phyloP scores from a whole-genome alignment of 345 rosid genomes.

The Dovyalis caffra region DNA sequence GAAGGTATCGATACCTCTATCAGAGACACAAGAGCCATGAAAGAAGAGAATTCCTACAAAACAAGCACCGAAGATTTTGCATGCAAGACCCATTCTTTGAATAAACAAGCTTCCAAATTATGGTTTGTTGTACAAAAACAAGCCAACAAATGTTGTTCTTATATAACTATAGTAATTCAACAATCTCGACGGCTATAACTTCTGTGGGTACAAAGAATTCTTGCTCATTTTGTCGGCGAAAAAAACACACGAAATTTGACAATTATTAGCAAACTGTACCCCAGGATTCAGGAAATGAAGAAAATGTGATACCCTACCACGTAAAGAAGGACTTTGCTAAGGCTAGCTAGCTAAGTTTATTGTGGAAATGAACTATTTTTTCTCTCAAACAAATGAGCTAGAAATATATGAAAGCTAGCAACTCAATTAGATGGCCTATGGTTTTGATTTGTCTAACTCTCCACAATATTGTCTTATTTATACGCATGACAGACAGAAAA shows the following conservation, averaged over 20 bases:
- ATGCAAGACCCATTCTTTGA: neutral
- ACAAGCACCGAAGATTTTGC: neutral
- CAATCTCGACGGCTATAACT: conserved; percentile 20
- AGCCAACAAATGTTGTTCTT: neutral
- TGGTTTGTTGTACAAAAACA: neutral
- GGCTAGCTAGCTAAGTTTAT: neutral
- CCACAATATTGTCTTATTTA: no score
- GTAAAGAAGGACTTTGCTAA: no score
- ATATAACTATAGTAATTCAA: neutral
- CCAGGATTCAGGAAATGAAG: conserved; percentile 13
- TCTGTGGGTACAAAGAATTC: conserved; percentile 21
- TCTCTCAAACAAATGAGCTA: neutral
- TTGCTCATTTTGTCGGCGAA: conserved; percentile 1
- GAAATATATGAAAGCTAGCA: neutral
- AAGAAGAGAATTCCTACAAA: conserved; percentile 12
- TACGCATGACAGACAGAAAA: no score
- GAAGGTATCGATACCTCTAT: conserved; percentile 9
- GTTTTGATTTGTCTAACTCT: no score
- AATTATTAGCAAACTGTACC: neutral
- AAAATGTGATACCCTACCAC: neutral
- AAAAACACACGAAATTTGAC: neutral
- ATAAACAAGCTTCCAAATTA: neutral
- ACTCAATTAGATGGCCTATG: neutral
- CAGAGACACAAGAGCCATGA: conserved; percentile 14
- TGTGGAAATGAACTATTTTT: no score